Conservation (phyloP, 2,329 filamentous ascomycete species). For the Talaromyces sp. region DNA sequence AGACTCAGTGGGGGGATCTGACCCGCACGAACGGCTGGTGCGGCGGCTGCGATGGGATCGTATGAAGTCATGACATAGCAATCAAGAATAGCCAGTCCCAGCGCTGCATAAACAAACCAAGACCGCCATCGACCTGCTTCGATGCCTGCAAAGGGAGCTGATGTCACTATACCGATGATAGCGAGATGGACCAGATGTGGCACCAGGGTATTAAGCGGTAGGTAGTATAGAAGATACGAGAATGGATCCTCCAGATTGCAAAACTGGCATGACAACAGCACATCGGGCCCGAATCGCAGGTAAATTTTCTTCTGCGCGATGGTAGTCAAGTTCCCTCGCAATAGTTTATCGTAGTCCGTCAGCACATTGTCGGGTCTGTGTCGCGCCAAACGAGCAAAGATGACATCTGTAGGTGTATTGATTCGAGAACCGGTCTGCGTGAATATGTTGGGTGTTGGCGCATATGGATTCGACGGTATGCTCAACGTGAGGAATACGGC, state of each 20-base stretch:
- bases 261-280: conserved; percentile 75
- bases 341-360: conserved; percentile 58
- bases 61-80: conserved; percentile 65
- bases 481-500: conserved; percentile 59
- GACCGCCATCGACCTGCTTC: conserved; percentile 68
- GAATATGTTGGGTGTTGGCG: conserved; percentile 67
- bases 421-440: conserved; percentile 72
- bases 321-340: conserved; percentile 68
- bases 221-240: conserved; percentile 76
- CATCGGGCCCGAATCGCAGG: conserved; percentile 74
- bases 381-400: conserved; percentile 70
- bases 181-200: conserved; percentile 80
- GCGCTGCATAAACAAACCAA: conserved; percentile 63
- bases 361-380: conserved; percentile 42
- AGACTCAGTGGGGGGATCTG: conserved; percentile 58
- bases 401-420: conserved; percentile 77
- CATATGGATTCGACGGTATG: conserved; percentile 64
- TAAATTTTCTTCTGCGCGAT: conserved; percentile 76
- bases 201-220: conserved; percentile 65
- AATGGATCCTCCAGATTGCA: conserved; percentile 69
- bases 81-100: conserved; percentile 62
- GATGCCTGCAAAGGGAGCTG: conserved; percentile 61
- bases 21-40: conserved; percentile 61
- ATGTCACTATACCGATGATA: conserved; percentile 71
- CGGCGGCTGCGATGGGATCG: conserved; percentile 53